Evolutionary conservation across 371 early-diverging fungal genomes (phyloP), one percentile per base, ranked within the genome.

Genomic region (Chytridiales sp.): DNA sequence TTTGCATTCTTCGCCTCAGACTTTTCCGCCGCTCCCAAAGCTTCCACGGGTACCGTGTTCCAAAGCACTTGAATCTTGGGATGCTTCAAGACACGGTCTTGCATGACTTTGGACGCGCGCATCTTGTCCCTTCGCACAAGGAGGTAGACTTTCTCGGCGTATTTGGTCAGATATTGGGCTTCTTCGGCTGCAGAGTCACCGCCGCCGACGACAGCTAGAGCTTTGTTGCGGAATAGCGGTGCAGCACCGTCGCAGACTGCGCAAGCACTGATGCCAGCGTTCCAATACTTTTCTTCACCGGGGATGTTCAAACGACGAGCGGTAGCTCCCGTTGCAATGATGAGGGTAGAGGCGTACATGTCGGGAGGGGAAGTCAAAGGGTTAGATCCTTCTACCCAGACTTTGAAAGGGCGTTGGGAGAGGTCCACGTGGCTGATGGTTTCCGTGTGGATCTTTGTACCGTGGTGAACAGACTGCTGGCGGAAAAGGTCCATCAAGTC

Each of bases 191-290:
- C 88, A 30, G 85, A 77, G 66, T 88, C 88, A 24, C 88, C 88
- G 24, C 87, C 88, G 38, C 88, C 88, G 49, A 88, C 79, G 13
- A 88, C 86, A 32, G 73, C 78, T 31, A 79, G 60, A 1, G 68
- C 44, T 81, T 94, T 91, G 74, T 95, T 87, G 59, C 91, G 86
- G 83, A 94, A 98, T 58, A 98, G 93, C 29, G 98, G 98, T 17
- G 89, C 93, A 55, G 95, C 97, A 5, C 91, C 99, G 78, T 88
- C 87, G 73, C 88, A 88, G 5, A 85, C 85, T 8, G 88, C 87
- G 73, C 87, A 87, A 6, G 88, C 84, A 43, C 79, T 80, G 58
- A 88, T 83, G 22, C 87, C 87, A 31, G 62, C 81, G 69, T 94
- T 87, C 97, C 97, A 96, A 78, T 85, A 91, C 60, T 65, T 77